Conservation (phyloP, 2,329 filamentous ascomycete species). For the Botrytis paeoniae region DNA sequence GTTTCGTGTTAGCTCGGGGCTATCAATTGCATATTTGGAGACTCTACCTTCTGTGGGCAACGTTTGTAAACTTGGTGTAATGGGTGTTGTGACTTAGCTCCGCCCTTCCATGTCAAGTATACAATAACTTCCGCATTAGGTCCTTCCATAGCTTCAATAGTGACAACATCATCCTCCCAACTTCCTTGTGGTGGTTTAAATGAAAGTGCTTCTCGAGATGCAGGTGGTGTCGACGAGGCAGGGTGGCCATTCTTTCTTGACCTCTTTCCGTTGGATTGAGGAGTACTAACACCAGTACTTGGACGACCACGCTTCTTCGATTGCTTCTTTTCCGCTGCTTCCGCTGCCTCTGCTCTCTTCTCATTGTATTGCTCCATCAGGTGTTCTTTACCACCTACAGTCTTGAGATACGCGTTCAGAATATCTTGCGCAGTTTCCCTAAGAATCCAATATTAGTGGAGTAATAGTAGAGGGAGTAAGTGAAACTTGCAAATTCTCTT, state of each 20-base stretch:
- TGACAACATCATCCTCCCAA: conserved; percentile 72
- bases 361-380: conserved; percentile 49
- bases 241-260: conserved; percentile 30
- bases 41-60: conserved; percentile 70
- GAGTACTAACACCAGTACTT: conserved; percentile 37
- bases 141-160: conserved; percentile 71
- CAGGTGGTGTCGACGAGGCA: conserved; percentile 38
- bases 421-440: conserved; percentile 59
- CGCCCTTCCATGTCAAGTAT: conserved; percentile 71
- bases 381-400: conserved; percentile 60
- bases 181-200: conserved; percentile 70
- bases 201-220: conserved; percentile 44
- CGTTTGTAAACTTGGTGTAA: conserved; percentile 67
- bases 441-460: conserved; percentile 18
- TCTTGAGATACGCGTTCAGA: conserved; percentile 60
- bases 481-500: conserved; percentile 61
- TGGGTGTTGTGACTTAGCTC: conserved; percentile 70
- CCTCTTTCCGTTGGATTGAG: conserved; percentile 31
- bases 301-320: conserved; percentile 57
- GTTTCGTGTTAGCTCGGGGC: conserved; percentile 19
- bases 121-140: conserved; percentile 60
- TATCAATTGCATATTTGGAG: not conserved
- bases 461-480: conserved; percentile 2
- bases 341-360: conserved; percentile 29
- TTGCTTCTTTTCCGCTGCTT: conserved; percentile 46